Conservation (phyloP, 768 basidiomycete species). For the Auricularia cornea region DNA sequence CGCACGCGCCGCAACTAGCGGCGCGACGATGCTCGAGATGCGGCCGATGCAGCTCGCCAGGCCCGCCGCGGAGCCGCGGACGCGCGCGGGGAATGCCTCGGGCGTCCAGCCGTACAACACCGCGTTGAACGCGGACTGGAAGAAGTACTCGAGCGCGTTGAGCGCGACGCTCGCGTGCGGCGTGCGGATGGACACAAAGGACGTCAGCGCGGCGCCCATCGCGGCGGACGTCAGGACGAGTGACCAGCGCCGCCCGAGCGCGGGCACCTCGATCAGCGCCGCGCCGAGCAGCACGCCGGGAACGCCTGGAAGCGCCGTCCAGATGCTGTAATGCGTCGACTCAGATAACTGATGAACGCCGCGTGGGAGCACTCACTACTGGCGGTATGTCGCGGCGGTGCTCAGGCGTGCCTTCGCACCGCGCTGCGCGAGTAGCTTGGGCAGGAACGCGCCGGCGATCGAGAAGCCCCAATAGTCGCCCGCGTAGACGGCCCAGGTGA, state of each 20-base stretch:
- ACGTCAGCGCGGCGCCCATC: no score
- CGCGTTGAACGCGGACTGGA: neutral
- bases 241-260: no score
- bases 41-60: neutral
- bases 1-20: neutral
- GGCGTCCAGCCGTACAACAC: conserved; percentile 1
- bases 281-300: no score
- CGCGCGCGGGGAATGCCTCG: neutral
- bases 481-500: no score
- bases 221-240: no score
- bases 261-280: no score
- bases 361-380: conserved; percentile 20
- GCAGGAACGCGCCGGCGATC: no score
- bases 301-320: conserved; percentile 27
- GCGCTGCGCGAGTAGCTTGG: no score
- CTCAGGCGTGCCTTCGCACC: no score
- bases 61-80: neutral
- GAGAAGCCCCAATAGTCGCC: no score
- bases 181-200: neutral
- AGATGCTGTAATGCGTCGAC: conserved; percentile 40
- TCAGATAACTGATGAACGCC: conserved; percentile 47
- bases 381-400: no score
- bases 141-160: neutral
- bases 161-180: neutral
- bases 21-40: neutral